These are phyloP conservation scores for Lactifluus hygrophoroides DNA, from an alignment of 768 basidiomycete genomes.

Conservation along the genomic window DNA sequence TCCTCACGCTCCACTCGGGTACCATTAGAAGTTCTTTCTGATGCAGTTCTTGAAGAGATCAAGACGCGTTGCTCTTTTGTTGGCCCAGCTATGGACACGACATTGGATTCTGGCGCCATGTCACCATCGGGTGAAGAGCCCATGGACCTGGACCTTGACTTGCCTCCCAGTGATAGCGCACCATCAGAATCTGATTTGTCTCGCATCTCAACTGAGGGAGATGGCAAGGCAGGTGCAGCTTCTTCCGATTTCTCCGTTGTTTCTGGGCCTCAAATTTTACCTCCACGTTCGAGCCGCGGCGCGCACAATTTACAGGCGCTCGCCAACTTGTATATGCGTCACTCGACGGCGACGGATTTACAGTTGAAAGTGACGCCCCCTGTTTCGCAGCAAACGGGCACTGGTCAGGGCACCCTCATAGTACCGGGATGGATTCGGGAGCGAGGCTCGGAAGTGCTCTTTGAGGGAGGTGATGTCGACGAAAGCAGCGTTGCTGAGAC, in stretches of 20 bases:
- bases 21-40: constrained; percentile 72
- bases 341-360: constrained; percentile 73
- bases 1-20: constrained; percentile 58
- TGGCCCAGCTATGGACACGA: constrained; percentile 44
- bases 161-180: constrained; percentile 45
- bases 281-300: constrained; percentile 25
- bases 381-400: constrained; percentile 53
- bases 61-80: constrained; percentile 90
- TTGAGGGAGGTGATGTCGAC: constrained; percentile 84
- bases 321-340: constrained; percentile 58
- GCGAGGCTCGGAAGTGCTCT: constrained; percentile 82
- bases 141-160: constrained; percentile 39
- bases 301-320: constrained; percentile 58
- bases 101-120: constrained; percentile 19
- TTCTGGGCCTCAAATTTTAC: constrained; percentile 33
- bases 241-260: constrained; percentile 53
- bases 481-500: constrained; percentile 78
- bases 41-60: constrained; percentile 78
- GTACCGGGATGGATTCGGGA: constrained; percentile 96
- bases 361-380: constrained; percentile 64
- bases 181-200: constrained; percentile 64
- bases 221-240: constrained; percentile 41
- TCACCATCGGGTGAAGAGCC: constrained; percentile 28
- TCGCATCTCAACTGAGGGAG: constrained; percentile 35
- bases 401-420: constrained; percentile 67